Evolutionary conservation across 2,329 filamentous ascomycete species (phyloP).

Genomic region (Fusarium poae): DNA sequence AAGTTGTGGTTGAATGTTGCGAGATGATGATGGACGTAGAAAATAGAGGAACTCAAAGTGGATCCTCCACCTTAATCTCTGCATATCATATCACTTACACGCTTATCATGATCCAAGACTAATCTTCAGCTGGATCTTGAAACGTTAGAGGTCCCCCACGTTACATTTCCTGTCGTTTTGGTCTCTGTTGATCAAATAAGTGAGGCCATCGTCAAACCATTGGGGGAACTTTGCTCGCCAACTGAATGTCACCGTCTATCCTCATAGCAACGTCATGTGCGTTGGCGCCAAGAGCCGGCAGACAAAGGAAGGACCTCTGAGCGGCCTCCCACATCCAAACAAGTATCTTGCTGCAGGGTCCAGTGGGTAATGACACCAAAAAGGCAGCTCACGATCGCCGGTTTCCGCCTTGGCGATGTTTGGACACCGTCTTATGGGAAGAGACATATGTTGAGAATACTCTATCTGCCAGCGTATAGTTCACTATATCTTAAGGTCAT

Average conservation of each 20-base stretch:
- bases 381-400: conserved; percentile 26
- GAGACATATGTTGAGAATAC: not conserved
- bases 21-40: conserved; percentile 37
- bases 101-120: conserved; percentile 25
- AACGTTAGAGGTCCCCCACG: not conserved
- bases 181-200: conserved; percentile 21
- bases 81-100: conserved; percentile 26
- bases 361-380: conserved; percentile 22
- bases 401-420: conserved; percentile 37
- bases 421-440: not conserved
- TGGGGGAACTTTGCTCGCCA: conserved; percentile 1
- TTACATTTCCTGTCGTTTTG: not conserved
- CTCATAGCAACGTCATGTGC: conserved; percentile 36
- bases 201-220: conserved; percentile 34
- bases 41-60: conserved; percentile 34
- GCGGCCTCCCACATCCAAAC: conserved; percentile 33
- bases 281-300: conserved; percentile 31
- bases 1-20: conserved; percentile 38
- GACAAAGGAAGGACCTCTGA: conserved; percentile 22
- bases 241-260: conserved; percentile 11
- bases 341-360: conserved; percentile 32
- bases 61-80: conserved; percentile 11
- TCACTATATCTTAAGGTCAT: not conserved
- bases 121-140: conserved; percentile 9
- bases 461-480: not conserved